Evolutionary conservation across 768 basidiomycete genomes (phyloP).

Genomic region (Tricholoma saponaceum): DNA sequence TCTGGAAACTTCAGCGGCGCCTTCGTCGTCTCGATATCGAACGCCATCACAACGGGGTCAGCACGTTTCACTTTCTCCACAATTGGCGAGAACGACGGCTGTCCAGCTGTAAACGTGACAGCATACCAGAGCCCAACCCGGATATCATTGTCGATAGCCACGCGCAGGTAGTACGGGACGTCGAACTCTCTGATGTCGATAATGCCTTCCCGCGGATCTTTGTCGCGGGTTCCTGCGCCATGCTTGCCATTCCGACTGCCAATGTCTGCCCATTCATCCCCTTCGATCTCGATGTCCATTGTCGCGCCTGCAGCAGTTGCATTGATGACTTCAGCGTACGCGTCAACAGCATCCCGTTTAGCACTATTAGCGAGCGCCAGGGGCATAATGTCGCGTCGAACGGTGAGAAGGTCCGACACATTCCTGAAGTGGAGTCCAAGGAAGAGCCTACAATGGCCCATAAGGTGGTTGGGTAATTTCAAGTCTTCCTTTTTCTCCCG

Average conservation of each 20-base stretch:
- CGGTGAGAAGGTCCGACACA: constrained; percentile 84
- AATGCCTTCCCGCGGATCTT: constrained; percentile 87
- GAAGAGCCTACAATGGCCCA: constrained; percentile 89
- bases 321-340: constrained; percentile 94
- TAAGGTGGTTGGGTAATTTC: constrained; percentile 91
- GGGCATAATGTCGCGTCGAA: constrained; percentile 85
- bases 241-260: constrained; percentile 32
- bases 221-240: constrained; percentile 41
- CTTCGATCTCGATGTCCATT: constrained; percentile 68
- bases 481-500: constrained; percentile 91
- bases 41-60: constrained; percentile 98
- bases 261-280: constrained; percentile 47
- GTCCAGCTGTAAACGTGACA: constrained; percentile 78
- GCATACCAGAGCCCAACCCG: constrained; percentile 98
- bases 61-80: constrained; percentile 93
- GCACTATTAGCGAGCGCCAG: constrained; percentile 87
- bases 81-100: constrained; percentile 68
- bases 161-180: constrained; percentile 95
- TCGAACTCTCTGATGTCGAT: constrained; percentile 96
- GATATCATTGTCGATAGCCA: constrained; percentile 98
- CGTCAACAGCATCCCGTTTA: constrained; percentile 93
- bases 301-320: constrained; percentile 67
- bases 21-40: constrained; percentile 98
- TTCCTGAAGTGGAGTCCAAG: constrained; percentile 90
- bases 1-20: constrained; percentile 99